These are phyloP conservation scores for Dendrobium nobile DNA, from an alignment of 106 monocot genomes.

Conservation along the genomic window DNA sequence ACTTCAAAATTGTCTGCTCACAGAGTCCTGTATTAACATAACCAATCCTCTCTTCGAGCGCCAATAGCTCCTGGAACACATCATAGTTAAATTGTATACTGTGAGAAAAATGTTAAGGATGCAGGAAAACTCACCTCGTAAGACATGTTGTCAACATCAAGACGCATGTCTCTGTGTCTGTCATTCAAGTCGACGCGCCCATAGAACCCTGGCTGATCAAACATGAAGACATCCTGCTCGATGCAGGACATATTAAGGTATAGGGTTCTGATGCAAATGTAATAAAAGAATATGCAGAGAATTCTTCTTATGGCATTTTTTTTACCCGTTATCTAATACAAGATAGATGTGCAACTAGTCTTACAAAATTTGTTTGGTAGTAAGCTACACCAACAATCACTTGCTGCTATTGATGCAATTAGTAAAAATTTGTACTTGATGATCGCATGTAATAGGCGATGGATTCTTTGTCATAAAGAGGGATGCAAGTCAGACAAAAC, in stretches of 20 bases:
- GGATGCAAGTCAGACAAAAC: neutral
- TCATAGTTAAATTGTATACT: neutral
- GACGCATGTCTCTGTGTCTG: constrained; percentile 59
- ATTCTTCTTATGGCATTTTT: neutral
- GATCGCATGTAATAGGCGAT: neutral
- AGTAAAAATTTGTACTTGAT: neutral
- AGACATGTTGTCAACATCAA: constrained; percentile 78
- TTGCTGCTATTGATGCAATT: neutral
- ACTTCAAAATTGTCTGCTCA: constrained; percentile 54
- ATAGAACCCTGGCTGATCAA: constrained; percentile 18
- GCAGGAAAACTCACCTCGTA: constrained; percentile 45
- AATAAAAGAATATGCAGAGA: neutral
- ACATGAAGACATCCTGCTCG: constrained; percentile 24
- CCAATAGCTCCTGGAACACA: constrained; percentile 59
- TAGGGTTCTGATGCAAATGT: neutral
- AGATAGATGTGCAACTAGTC: neutral
- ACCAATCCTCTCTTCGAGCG: constrained; percentile 79
- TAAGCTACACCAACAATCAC: neutral
- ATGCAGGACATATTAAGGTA: neutral
- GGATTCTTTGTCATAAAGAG: too few relatives aligned
- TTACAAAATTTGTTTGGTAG: neutral
- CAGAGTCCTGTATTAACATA: constrained; percentile 75
- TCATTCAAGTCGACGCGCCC: constrained; percentile 31
- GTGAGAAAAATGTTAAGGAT: neutral
- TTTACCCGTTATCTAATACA: neutral